These are phyloP conservation scores for Teunomyces funiuensis DNA, from an alignment of 805 yeast species.

Conservation along the genomic window DNA sequence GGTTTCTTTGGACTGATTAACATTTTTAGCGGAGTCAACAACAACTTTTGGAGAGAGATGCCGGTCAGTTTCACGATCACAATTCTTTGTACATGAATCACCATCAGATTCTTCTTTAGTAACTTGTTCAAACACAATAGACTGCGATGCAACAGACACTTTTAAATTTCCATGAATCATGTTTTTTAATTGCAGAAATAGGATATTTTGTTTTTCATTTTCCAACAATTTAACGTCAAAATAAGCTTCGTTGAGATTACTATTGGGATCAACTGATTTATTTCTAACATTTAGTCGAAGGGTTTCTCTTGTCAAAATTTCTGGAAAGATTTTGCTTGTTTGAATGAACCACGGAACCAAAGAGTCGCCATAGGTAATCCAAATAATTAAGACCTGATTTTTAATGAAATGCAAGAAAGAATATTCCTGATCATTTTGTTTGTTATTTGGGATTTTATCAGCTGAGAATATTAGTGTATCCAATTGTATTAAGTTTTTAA, in stretches of 20 bases:
- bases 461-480: neutral
- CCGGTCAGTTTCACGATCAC: no score
- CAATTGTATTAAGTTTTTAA: neutral
- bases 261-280: neutral
- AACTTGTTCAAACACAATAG: neutral
- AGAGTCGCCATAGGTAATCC: neutral
- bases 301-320: neutral
- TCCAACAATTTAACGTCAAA: neutral
- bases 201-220: neutral
- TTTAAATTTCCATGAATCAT: neutral
- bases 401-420: constrained; percentile 3
- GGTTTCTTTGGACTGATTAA: neutral
- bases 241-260: neutral
- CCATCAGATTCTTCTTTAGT: neutral
- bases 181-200: constrained; percentile 1
- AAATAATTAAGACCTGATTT: constrained; percentile 2
- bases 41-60: no score
- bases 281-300: neutral
- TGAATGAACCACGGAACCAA: neutral
- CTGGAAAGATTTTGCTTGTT: neutral
- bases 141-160: neutral
- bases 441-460: neutral
- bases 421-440: neutral
- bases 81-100: no score
- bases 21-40: no score